These are phyloP conservation scores for Coniochaeta ligniaria DNA, from an alignment of 2,329 filamentous ascomycete genomes.

Conservation along the genomic window DNA sequence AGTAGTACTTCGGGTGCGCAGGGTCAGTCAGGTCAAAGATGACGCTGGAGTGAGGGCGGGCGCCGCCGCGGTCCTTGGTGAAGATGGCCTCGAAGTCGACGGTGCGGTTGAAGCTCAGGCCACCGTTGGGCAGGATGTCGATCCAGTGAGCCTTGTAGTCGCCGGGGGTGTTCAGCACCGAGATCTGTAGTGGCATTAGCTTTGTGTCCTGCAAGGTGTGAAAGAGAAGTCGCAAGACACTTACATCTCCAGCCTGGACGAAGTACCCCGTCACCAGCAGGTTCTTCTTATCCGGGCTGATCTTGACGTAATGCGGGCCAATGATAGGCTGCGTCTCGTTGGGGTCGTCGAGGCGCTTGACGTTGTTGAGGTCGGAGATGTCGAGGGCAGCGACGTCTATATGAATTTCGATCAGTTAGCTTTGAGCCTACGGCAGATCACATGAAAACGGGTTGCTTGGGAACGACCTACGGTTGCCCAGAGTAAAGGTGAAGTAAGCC, in stretches of 20 bases:
- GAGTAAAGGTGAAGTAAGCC: conserved; percentile 53
- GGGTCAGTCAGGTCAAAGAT: conserved; percentile 51
- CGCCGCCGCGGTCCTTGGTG: conserved; percentile 43
- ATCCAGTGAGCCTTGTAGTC: conserved; percentile 59
- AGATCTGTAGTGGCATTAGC: conserved; percentile 27
- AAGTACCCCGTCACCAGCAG: conserved; percentile 60
- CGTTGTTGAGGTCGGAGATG: conserved; percentile 51
- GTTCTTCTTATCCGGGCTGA: conserved; percentile 58
- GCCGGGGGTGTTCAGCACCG: conserved; percentile 51
- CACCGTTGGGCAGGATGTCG: conserved; percentile 46
- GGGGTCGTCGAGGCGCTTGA: conserved; percentile 54
- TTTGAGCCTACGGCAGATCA: too few species aligned
- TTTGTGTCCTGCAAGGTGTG: neutral
- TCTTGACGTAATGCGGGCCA: conserved; percentile 57
- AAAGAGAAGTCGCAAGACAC: neutral
- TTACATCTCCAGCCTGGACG: conserved; percentile 49
- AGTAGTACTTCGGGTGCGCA: conserved; percentile 42
- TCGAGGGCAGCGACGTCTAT: conserved; percentile 50
- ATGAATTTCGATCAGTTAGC: too few species aligned
- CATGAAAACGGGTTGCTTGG: too few species aligned
- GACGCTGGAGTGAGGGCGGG: conserved; percentile 47
- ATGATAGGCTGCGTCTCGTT: conserved; percentile 50
- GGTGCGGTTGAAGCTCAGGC: conserved; percentile 50
- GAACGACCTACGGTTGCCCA: conserved; percentile 36
- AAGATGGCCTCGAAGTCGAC: conserved; percentile 51